These are phyloP conservation scores for Pseudogymnoascus pannorum DNA, from an alignment of 2,329 filamentous ascomycete species.

Conservation along the genomic window DNA sequence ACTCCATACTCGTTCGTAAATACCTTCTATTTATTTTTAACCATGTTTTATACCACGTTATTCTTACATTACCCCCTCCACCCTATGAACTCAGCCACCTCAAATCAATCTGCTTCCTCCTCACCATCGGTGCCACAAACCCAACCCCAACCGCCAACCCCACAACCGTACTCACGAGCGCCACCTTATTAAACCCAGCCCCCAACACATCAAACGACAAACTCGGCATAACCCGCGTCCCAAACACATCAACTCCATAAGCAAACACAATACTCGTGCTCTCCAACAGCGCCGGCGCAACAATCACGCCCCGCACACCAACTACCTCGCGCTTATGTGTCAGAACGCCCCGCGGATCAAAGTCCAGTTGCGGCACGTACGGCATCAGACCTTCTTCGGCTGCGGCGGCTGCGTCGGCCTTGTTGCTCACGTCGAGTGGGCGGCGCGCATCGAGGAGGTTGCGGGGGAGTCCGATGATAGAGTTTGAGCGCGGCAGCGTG, in stretches of 20 bases:
- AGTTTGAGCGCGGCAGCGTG: slow-evolving; percentile 63
- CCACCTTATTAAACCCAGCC: slow-evolving; percentile 86
- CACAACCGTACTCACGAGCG: slow-evolving; percentile 74
- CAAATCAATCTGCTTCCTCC: slow-evolving; percentile 61
- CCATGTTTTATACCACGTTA: not conserved
- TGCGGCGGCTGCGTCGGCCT: slow-evolving; percentile 74
- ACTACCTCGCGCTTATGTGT: slow-evolving; percentile 77
- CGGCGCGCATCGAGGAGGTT: slow-evolving; percentile 76
- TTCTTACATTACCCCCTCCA: not conserved
- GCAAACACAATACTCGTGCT: slow-evolving; percentile 87
- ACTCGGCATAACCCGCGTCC: slow-evolving; percentile 78
- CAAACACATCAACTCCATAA: slow-evolving; percentile 83
- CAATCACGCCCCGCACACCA: slow-evolving; percentile 65
- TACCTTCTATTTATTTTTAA: slow-evolving; percentile 8
- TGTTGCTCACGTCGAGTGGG: slow-evolving; percentile 53
- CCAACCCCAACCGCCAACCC: slow-evolving; percentile 71
- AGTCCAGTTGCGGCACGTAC: slow-evolving; percentile 71
- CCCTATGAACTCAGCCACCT: slow-evolving; percentile 41
- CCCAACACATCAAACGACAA: slow-evolving; percentile 87
- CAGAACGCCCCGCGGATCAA: slow-evolving; percentile 73
- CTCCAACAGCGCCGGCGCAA: slow-evolving; percentile 73
- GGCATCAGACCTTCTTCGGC: slow-evolving; percentile 72
- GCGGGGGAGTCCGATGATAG: slow-evolving; percentile 73
- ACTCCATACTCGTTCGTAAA: not conserved
- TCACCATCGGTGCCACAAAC: slow-evolving; percentile 78